Evolutionary conservation across 2,329 filamentous ascomycete genomes (phyloP).

Genomic region (Colletotrichum eleusines): DNA sequence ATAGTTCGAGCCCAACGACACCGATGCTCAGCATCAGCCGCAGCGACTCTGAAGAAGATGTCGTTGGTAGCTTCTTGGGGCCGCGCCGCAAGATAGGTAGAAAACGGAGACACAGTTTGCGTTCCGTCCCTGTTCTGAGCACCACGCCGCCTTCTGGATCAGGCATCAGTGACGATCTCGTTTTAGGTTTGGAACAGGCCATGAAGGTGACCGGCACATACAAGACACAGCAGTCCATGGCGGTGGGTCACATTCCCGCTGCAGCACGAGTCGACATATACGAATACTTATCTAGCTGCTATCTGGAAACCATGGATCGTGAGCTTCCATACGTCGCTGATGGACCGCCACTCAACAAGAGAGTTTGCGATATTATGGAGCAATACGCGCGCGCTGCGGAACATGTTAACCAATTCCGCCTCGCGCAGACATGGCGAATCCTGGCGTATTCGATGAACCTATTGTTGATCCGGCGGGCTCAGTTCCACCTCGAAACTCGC

Average conservation of each 20-base stretch:
- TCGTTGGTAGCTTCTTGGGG: constrained; percentile 70
- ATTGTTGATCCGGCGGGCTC: constrained; percentile 65
- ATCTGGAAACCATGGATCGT: constrained; percentile 65
- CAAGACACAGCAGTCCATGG: constrained; percentile 72
- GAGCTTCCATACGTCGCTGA: constrained; percentile 59
- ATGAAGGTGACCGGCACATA: constrained; percentile 69
- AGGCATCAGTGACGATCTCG: constrained; percentile 56
- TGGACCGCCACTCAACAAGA: constrained; percentile 56
- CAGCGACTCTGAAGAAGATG: constrained; percentile 76
- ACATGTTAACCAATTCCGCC: constrained; percentile 65
- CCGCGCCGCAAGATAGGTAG: constrained; percentile 56
- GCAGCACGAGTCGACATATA: constrained; percentile 64
- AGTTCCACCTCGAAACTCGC: constrained; percentile 67
- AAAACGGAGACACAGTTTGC: constrained; percentile 57
- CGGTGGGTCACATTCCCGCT: constrained; percentile 68
- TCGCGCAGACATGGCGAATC: constrained; percentile 75
- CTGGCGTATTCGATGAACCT: constrained; percentile 68
- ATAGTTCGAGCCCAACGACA: constrained; percentile 62
- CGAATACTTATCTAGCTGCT: constrained; percentile 67
- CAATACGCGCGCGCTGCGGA: constrained; percentile 70
- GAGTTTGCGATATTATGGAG: constrained; percentile 66
- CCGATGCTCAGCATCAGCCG: constrained; percentile 67
- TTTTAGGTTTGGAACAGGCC: constrained; percentile 68
- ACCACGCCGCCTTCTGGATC: constrained; percentile 66
- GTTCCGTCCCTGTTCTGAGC: constrained; percentile 53